Evolutionary conservation across 495 filamentous ascomycete genomes (phyloP).

Genomic region (Penicillium steckii): DNA sequence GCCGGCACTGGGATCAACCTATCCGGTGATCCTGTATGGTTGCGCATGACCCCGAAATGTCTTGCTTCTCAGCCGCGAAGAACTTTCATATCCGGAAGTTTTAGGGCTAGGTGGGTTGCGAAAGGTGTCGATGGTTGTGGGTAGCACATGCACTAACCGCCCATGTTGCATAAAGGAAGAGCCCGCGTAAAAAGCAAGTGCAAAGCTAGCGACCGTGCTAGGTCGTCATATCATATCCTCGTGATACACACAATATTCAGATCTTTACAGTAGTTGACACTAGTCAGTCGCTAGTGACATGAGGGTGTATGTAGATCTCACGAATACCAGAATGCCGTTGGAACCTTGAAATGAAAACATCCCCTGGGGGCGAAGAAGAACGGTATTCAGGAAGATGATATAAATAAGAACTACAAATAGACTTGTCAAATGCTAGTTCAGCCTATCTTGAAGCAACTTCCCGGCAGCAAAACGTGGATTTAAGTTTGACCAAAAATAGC

Average conservation of each 20-base stretch:
- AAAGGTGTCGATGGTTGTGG: not conserved
- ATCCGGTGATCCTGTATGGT: constrained; percentile 16
- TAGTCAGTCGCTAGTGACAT: constrained; percentile 5
- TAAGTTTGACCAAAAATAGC: constrained; percentile 20
- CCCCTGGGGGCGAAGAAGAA: no score
- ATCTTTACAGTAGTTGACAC: not conserved
- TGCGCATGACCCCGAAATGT: constrained; percentile 24
- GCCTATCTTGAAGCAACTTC: not conserved
- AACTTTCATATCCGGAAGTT: not conserved
- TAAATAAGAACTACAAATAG: not conserved
- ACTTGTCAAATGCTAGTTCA: not conserved
- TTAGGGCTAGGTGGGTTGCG: not conserved
- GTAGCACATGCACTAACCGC: constrained; percentile 4
- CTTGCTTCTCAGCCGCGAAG: not conserved
- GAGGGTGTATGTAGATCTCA: constrained; percentile 2
- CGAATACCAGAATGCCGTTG: no score
- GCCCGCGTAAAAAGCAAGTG: not conserved
- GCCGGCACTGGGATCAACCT: constrained; percentile 10
- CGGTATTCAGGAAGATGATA: no score
- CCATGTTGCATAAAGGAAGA: not conserved
- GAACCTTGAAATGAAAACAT: no score
- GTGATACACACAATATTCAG: constrained; percentile 13
- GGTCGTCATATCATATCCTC: constrained; percentile 11
- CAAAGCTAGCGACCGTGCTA: not conserved
- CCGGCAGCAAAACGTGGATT: not conserved